Evolutionary conservation across 2,329 filamentous ascomycete species (phyloP).

Genomic region (Verticillium zaregamsianum): DNA sequence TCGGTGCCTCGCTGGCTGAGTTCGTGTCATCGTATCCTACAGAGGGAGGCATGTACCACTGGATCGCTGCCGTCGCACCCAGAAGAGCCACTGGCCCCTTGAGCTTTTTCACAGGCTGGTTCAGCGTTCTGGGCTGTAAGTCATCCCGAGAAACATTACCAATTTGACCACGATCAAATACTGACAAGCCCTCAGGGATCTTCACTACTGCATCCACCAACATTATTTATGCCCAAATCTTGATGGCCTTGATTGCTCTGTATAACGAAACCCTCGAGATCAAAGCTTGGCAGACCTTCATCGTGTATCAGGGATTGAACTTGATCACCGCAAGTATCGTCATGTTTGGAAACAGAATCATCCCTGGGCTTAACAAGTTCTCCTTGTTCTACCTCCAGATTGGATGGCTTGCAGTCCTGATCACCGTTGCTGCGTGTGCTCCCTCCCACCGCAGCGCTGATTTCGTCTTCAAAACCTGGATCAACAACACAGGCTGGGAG

Average conservation of each 20-base stretch:
- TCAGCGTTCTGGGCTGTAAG: conserved; percentile 32
- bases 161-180: not conserved
- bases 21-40: conserved; percentile 44
- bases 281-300: conserved; percentile 43
- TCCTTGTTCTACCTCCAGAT: conserved; percentile 42
- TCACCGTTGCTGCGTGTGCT: conserved; percentile 42
- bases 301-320: conserved; percentile 39
- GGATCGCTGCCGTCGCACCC: conserved; percentile 43
- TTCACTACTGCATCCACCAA: conserved; percentile 40
- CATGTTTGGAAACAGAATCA: conserved; percentile 42
- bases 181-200: conserved; percentile 25
- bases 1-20: conserved; percentile 40
- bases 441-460: conserved; percentile 36
- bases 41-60: conserved; percentile 47
- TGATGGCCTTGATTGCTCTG: conserved; percentile 36
- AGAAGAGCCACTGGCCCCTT: conserved; percentile 30
- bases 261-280: conserved; percentile 34
- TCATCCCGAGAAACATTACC: not conserved
- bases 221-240: conserved; percentile 35
- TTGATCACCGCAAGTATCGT: conserved; percentile 37
- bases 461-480: conserved; percentile 49
- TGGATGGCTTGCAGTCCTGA: conserved; percentile 40
- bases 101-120: conserved; percentile 41
- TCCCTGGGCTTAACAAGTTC: conserved; percentile 38
- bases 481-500: conserved; percentile 49